A percentile compares a stretch with the other conserved stretches of the same genome.
These are phyloP conservation scores for Taphrina sp. DNA, from an alignment of 1,139 yeast genomes.

Conservation along the genomic window DNA sequence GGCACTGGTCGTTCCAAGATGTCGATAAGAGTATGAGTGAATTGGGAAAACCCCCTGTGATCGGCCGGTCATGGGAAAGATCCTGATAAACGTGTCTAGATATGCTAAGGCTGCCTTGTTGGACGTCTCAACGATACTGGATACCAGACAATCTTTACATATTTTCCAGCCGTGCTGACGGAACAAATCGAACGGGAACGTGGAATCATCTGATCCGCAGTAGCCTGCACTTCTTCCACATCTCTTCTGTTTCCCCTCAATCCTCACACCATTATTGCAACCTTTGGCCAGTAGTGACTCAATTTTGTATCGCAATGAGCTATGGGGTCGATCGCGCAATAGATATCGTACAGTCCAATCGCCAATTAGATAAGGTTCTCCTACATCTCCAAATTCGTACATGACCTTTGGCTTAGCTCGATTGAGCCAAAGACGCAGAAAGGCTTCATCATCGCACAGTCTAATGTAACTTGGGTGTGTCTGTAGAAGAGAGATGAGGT, in stretches of 20 bases:
- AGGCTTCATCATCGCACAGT: neutral
- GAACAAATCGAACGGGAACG: slow-evolving; percentile 11
- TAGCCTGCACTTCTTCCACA: slow-evolving; percentile 3
- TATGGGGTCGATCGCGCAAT: neutral
- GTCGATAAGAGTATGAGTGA: neutral
- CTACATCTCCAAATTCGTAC: slow-evolving; percentile 19
- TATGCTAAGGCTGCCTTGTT: slow-evolving; percentile 1
- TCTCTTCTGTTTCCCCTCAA: neutral
- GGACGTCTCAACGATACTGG: neutral
- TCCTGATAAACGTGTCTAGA: slow-evolving; percentile 8
- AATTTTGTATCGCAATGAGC: slow-evolving; percentile 1
- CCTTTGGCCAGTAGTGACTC: slow-evolving; percentile 3
- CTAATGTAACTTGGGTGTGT: slow-evolving; percentile 1
- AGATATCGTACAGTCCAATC: slow-evolving; percentile 8
- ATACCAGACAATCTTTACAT: slow-evolving; percentile 3
- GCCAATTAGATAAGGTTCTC: slow-evolving; percentile 1
- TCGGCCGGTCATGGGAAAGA: neutral
- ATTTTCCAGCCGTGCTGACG: slow-evolving; percentile 19
- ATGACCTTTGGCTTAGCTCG: slow-evolving; percentile 2
- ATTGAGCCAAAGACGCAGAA: slow-evolving; percentile 12
- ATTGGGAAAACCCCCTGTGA: neutral
- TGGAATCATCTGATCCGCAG: slow-evolving; percentile 4
- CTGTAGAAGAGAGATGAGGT: neutral
- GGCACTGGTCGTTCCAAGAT: neutral
- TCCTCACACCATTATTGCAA: slow-evolving; percentile 4